A percentile compares a stretch with the other conserved stretches of the same genome.
Evolutionary conservation across 306 rosid genomes (phyloP).

Genomic region (Canavalia ensiformis): DNA sequence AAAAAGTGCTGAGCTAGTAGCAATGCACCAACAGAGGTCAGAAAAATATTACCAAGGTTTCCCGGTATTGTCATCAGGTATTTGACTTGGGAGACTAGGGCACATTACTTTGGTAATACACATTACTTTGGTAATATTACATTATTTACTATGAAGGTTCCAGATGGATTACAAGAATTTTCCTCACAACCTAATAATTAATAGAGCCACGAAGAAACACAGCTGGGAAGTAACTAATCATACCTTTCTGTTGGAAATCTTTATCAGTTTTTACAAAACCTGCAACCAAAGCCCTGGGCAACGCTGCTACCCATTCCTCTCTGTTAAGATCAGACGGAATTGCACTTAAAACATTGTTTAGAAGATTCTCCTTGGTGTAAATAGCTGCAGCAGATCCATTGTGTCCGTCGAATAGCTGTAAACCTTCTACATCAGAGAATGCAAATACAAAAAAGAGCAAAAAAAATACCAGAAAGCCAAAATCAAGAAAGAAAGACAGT

Average conservation of each 20-base stretch:
- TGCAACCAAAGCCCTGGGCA: slow-evolving; percentile 98
- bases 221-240: slow-evolving; percentile 28
- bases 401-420: slow-evolving; percentile 98
- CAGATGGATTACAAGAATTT: slow-evolving; percentile 23
- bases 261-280: slow-evolving; percentile 99
- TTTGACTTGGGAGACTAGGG: slow-evolving; percentile 15
- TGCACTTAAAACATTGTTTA: slow-evolving; percentile 79
- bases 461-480: background rate
- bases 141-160: slow-evolving; percentile 27
- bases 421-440: slow-evolving; percentile 53
- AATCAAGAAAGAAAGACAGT: slow-evolving; percentile 5
- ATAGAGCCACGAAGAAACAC: slow-evolving; percentile 22
- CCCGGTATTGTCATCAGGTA: background rate
- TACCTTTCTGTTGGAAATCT: slow-evolving; percentile 85
- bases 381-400: slow-evolving; percentile 99
- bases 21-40: slow-evolving; percentile 16
- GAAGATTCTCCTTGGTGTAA: slow-evolving; percentile 92
- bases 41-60: slow-evolving; percentile 12
- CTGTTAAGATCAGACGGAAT: slow-evolving; percentile 91
- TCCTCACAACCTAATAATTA: slow-evolving; percentile 34
- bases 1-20: background rate
- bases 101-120: too few relatives aligned
- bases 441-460: slow-evolving; percentile 20
- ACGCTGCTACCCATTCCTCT: slow-evolving; percentile 96
- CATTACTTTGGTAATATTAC: slow-evolving; percentile 11